These are phyloP conservation scores for Hygrophorus russula DNA, from an alignment of 768 basidiomycete genomes.

Conservation along the genomic window DNA sequence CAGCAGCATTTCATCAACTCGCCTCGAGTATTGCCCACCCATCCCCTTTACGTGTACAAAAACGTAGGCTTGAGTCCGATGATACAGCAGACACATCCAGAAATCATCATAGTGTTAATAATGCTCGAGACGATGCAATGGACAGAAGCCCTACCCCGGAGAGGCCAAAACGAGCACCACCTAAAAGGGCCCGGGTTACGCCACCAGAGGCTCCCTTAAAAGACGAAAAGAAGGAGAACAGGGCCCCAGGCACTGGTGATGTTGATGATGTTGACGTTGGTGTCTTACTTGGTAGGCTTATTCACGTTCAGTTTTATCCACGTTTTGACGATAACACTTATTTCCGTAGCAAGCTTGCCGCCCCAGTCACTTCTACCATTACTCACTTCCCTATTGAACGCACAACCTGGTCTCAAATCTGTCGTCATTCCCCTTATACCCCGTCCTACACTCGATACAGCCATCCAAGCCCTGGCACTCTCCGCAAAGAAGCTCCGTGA, in stretches of 20 bases:
- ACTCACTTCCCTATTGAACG: conserved; percentile 52
- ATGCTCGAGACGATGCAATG: conserved; percentile 58
- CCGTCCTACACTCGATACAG: conserved; percentile 71
- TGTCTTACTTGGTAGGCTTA: conserved; percentile 58
- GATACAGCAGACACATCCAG: conserved; percentile 41
- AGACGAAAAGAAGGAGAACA: conserved; percentile 41
- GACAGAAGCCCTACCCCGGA: conserved; percentile 82
- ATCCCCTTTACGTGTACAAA: conserved; percentile 32
- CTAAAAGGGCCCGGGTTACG: conserved; percentile 51
- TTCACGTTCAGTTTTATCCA: conserved; percentile 1
- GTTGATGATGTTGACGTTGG: conserved; percentile 70
- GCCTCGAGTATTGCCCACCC: conserved; percentile 39
- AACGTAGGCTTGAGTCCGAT: conserved; percentile 58
- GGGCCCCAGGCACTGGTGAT: conserved; percentile 21
- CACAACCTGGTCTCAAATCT: conserved; percentile 63
- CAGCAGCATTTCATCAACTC: conserved; percentile 43
- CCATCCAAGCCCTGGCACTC: conserved; percentile 52
- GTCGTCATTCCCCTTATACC: conserved; percentile 70
- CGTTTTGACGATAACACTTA: conserved; percentile 6
- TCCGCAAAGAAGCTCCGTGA: conserved; percentile 69
- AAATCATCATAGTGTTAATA: conserved; percentile 11
- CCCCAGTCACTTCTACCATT: conserved; percentile 67
- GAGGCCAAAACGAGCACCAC: conserved; percentile 54
- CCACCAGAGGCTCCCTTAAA: conserved; percentile 22
- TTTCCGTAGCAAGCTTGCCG: conserved; percentile 59